Evolutionary conservation across 148 eudicot species (phyloP), one percentile per base, ranked within the genome.

Genomic region (Camellia japonica): DNA sequence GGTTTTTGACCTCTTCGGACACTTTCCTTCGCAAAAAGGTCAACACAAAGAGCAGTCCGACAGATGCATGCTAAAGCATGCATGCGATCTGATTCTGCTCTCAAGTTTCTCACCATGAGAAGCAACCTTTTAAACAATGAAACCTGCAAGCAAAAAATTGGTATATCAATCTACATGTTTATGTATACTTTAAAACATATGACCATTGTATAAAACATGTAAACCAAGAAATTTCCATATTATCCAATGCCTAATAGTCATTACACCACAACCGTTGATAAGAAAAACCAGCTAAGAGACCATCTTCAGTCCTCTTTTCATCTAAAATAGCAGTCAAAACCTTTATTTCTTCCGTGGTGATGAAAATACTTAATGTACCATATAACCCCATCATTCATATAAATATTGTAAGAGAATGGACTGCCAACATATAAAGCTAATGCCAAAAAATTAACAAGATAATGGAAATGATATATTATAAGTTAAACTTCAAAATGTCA

Each of bases 21-120:
- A 47, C 97, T 95, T 85, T 95, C 98, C 86, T 93, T 95, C 42
- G 97, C 96, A 76, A 95, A 95, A 58, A 95, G 98, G 87, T 95
- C 97, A 62, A 95, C 98, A 84, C 94, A 89, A 58, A 95, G 97
- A 83, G 98, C 97, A 66, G 98, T 95, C 74, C 98, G 88, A 79
- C 97, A 93, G 75, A 95, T 95, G 84, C 98, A 95, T n/a, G 98
- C 98, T 84, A 95, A 86, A 77, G 98, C 98, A 89, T 95, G 98
- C 98, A 95, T 95, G 71, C 98, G 93, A 69, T 95, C 98, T 77
- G 98, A 95, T 85, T 95, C 98, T 75, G 98, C 98, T 84, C 98
- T 90, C 87, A 95, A 87, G 91, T 95, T 95, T 80, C 94, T 93
- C 83, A 95, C 98, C 98, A 95, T 95, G 51, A 90, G 90, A 83